These are phyloP conservation scores for Microcyclospora pomicola DNA, from an alignment of 2,329 filamentous ascomycete genomes.

Conservation along the genomic window DNA sequence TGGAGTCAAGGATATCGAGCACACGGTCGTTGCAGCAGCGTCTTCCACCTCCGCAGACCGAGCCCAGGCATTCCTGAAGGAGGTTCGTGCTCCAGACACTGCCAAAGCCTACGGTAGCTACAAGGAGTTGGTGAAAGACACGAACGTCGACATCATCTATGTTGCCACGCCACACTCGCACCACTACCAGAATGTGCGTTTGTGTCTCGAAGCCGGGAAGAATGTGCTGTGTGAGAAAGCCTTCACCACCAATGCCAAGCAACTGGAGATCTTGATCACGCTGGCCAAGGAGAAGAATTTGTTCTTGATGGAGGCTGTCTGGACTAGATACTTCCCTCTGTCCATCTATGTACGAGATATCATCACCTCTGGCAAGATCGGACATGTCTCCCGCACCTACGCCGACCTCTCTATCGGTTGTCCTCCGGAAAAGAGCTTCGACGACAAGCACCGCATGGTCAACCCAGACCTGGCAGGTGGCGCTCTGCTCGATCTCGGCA, in stretches of 20 bases:
- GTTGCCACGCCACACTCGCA: constrained; percentile 84
- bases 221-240: constrained; percentile 85
- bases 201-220: constrained; percentile 73
- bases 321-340: constrained; percentile 79
- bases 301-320: constrained; percentile 62
- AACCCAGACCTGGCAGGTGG: constrained; percentile 74
- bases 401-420: constrained; percentile 47
- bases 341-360: constrained; percentile 62
- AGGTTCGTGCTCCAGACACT: constrained; percentile 52
- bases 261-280: constrained; percentile 57
- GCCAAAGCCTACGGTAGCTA: constrained; percentile 70
- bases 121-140: constrained; percentile 63
- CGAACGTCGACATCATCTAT: constrained; percentile 73
- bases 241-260: constrained; percentile 69
- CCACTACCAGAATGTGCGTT: constrained; percentile 81
- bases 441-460: constrained; percentile 60
- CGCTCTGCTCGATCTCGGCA: constrained; percentile 68
- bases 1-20: constrained; percentile 56
- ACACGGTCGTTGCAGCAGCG: constrained; percentile 65
- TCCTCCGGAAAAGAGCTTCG: constrained; percentile 45
- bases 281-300: constrained; percentile 62
- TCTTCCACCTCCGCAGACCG: constrained; percentile 60
- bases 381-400: constrained; percentile 41
- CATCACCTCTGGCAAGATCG: constrained; percentile 40
- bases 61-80: constrained; percentile 58